Evolutionary conservation across 257 asterid genomes (phyloP).

Genomic region (Oldenlandia corymbosa): DNA sequence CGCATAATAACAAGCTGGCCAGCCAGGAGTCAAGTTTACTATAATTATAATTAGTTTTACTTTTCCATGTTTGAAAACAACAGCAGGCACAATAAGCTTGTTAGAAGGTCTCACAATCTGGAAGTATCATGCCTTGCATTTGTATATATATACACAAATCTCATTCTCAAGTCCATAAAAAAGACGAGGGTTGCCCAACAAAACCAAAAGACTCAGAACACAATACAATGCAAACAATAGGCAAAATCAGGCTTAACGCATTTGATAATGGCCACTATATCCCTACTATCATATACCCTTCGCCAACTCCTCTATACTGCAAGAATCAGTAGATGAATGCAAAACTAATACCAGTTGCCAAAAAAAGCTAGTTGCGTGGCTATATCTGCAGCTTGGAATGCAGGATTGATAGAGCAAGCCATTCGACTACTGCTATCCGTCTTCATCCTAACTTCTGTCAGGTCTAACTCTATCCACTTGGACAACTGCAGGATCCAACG

Average conservation of each 20-base stretch:
- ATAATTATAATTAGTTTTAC: no score
- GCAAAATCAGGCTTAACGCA: slow-evolving; percentile 8
- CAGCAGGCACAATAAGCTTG: no score
- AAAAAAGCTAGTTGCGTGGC: not conserved
- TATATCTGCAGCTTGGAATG: slow-evolving; percentile 9
- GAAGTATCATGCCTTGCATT: slow-evolving; percentile 10
- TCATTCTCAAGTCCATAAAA: not conserved
- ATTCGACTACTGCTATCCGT: not conserved
- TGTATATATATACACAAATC: slow-evolving; percentile 12
- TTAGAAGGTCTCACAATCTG: not conserved
- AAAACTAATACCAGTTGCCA: slow-evolving; percentile 1
- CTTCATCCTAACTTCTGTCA: slow-evolving; percentile 20
- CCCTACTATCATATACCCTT: slow-evolving; percentile 18
- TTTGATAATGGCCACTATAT: slow-evolving; percentile 5
- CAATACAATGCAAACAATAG: not conserved
- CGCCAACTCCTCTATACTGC: slow-evolving; percentile 4
- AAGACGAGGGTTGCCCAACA: not conserved
- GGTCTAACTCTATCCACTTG: slow-evolving; percentile 30
- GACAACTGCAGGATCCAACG: slow-evolving; percentile 26
- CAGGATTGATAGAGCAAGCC: not conserved
- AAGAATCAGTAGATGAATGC: slow-evolving; percentile 7
- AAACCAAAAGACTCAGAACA: not conserved
- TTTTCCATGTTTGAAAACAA: no score
- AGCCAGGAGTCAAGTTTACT: no score
- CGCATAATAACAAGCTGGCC: no score